Percentiles rank a stretch among this genome's conserved stretches.
These are phyloP conservation scores for Thermomucor indicae-seudaticae DNA, from an alignment of 371 early-diverging fungal genomes.

Conservation along the genomic window DNA sequence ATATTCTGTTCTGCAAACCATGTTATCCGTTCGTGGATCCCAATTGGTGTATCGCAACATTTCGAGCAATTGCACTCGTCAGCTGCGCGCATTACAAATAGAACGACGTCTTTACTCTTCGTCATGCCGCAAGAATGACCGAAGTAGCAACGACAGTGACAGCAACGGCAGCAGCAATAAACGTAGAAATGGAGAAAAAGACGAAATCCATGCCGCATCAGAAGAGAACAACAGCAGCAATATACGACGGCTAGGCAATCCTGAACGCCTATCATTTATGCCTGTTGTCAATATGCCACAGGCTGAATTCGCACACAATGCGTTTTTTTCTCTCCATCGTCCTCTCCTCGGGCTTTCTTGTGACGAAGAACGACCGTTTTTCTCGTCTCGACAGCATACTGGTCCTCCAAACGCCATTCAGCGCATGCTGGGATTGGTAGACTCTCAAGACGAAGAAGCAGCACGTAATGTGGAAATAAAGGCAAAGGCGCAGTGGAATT, in stretches of 20 bases:
- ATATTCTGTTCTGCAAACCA: too few species aligned
- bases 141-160: not conserved
- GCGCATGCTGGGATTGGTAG: constrained; percentile 6
- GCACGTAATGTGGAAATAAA: not conserved
- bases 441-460: constrained; percentile 2
- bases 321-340: constrained; percentile 47
- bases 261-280: constrained; percentile 23
- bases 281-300: constrained; percentile 51
- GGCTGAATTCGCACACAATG: constrained; percentile 43
- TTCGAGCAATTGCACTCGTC: too few species aligned
- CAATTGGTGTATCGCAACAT: too few species aligned
- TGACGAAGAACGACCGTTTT: constrained; percentile 34
- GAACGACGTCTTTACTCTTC: not conserved
- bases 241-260: not conserved
- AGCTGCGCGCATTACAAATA: too few species aligned
- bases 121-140: not conserved
- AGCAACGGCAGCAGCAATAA: not conserved
- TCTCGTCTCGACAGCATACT: constrained; percentile 9
- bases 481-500: not conserved
- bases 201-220: not conserved
- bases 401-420: constrained; percentile 5
- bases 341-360: constrained; percentile 40
- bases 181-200: not conserved
- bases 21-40: too few species aligned
- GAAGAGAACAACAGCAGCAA: not conserved